Conservation (phyloP, 2,329 filamentous ascomycete genomes). For the Pseudogymnoascus sp. region DNA sequence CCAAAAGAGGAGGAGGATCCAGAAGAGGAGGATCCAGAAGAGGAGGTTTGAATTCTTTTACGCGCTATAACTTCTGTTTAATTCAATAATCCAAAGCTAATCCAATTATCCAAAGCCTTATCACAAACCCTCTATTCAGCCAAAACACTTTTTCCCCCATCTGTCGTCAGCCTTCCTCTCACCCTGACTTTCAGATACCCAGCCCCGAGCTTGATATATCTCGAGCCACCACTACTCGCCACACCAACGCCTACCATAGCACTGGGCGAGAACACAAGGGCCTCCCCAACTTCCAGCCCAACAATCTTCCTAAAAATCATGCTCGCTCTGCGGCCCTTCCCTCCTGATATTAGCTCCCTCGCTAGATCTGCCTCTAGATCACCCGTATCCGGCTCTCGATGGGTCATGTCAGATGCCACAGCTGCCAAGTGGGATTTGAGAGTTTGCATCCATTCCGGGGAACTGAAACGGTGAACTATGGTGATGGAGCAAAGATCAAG, state of each 20-base stretch:
- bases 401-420: slow-evolving; percentile 22
- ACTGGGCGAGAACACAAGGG: slow-evolving; percentile 39
- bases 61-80: not conserved
- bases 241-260: slow-evolving; percentile 29
- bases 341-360: not conserved
- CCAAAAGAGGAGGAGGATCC: not conserved
- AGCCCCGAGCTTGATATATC: slow-evolving; percentile 19
- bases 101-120: too few species aligned
- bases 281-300: slow-evolving; percentile 38
- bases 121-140: slow-evolving; percentile 13
- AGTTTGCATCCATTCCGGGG: slow-evolving; percentile 50
- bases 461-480: slow-evolving; percentile 63
- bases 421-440: slow-evolving; percentile 41
- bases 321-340: slow-evolving; percentile 18
- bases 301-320: slow-evolving; percentile 38
- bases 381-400: slow-evolving; percentile 23
- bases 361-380: slow-evolving; percentile 11
- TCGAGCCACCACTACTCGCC: not conserved
- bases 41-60: not conserved
- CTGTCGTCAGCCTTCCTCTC: slow-evolving; percentile 33
- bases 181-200: slow-evolving; percentile 32
- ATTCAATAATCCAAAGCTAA: not conserved
- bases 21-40: not conserved
- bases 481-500: slow-evolving; percentile 65
- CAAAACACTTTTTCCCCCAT: slow-evolving; percentile 36